A percentile compares a stretch with the other conserved stretches of the same genome.
Conservation (phyloP, 257 asterid genomes). For the Salvia hispanica region DNA sequence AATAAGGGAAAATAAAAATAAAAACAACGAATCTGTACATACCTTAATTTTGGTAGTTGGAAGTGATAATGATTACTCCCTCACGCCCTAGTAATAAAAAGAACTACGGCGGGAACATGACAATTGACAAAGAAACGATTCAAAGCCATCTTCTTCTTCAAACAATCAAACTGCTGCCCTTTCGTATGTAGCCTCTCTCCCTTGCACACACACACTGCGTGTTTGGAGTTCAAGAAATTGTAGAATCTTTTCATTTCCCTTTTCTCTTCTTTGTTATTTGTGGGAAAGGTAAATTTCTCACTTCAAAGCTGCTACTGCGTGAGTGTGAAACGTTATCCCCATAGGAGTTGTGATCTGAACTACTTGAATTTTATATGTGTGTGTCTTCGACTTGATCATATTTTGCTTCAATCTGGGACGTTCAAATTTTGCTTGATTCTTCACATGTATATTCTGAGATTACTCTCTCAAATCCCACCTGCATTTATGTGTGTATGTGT, state of each 20-base stretch:
- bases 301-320: background rate
- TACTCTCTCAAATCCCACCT: too few species aligned
- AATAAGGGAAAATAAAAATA: too few species aligned
- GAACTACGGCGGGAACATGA: too few species aligned
- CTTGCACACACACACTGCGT: background rate
- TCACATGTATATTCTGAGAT: slow-evolving; percentile 2
- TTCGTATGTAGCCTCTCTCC: background rate
- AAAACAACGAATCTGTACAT: too few species aligned
- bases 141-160: background rate
- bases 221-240: background rate
- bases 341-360: too few species aligned
- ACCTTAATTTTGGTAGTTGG: too few species aligned
- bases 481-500: background rate
- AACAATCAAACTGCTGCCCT: background rate
- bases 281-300: too few species aligned
- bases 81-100: too few species aligned
- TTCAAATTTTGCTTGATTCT: background rate
- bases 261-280: background rate
- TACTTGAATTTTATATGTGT: background rate
- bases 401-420: background rate
- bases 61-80: too few species aligned
- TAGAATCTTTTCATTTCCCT: too few species aligned
- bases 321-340: background rate
- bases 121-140: too few species aligned
- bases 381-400: background rate